Base-by-base conservation (phyloP, 2,329 filamentous ascomycete species). In the Proliferodiscus dingleyae region DNA sequence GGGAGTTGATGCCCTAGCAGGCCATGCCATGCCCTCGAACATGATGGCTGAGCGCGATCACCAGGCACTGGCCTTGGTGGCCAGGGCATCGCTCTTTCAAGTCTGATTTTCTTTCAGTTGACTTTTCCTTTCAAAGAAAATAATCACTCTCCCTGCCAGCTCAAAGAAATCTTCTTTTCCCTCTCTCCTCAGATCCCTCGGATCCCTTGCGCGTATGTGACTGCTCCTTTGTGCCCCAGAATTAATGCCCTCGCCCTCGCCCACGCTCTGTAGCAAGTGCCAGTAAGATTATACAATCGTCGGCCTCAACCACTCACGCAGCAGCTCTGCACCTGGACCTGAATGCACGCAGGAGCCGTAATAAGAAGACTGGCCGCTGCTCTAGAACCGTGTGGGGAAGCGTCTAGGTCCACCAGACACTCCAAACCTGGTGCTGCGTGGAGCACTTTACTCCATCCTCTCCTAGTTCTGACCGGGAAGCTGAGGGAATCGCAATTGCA, bases 111-210 rank as follows among this genome's bases (percentile, higher is more conserved):
- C n/a, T n/a, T n/a, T n/a, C n/a, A n/a, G n/a, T n/a, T n/a, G n/a
- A n/a, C 11, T 26, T 26, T 26, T 26, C 6, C 11, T 26, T 26
- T 26, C 6, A 6, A 26, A 22, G 19, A 37, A n/a, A n/a, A n/a
- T n/a, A n/a, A n/a, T n/a, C n/a, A n/a, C n/a, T n/a, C n/a, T n/a
- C n/a, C n/a, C n/a, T n/a, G n/a, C n/a, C n/a, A n/a, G n/a, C n/a
- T n/a, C n/a, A n/a, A n/a, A n/a, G n/a, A n/a, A n/a, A n/a, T n/a
- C n/a, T n/a, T n/a, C n/a, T n/a, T n/a, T n/a, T n/a, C n/a, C n/a
- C n/a, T n/a, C n/a, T n/a, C n/a, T n/a, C n/a, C n/a, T n/a, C 23
- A 37, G 23, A 37, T 37, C 36, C 36, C 36, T 37, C 36, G 36
- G 23, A 37, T 26, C 24, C 24, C 11, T 26, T 26, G 6, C 24